Conservation (phyloP, 345 rosid genomes). For the Populus davidiana region DNA sequence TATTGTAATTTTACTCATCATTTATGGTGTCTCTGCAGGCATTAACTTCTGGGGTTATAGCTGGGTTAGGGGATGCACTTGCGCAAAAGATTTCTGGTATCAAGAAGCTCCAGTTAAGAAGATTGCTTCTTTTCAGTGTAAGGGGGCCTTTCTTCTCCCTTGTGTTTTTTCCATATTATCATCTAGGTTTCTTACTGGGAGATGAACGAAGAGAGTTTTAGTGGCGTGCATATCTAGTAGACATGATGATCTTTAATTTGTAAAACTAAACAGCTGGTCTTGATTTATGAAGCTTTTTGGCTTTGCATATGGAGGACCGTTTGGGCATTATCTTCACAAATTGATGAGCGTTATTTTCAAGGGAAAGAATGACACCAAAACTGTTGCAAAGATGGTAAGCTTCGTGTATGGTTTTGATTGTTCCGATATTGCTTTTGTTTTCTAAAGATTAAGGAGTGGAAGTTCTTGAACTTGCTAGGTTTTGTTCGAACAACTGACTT, state of each 20-base stretch:
- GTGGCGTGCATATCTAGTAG: too few relatives aligned
- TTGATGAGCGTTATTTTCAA: conserved; percentile 72
- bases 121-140: conserved; percentile 72
- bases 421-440: neutral
- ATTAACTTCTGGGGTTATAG: conserved; percentile 69
- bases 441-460: neutral
- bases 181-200: too few relatives aligned
- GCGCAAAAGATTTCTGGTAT: conserved; percentile 88
- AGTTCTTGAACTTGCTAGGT: conserved; percentile 43
- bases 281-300: conserved; percentile 62
- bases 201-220: too few relatives aligned
- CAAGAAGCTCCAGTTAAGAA: conserved; percentile 62
- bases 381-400: conserved; percentile 77
- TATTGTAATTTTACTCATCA: neutral
- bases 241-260: too few relatives aligned
- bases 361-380: conserved; percentile 64
- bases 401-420: neutral
- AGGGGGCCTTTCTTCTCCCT: conserved; percentile 13
- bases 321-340: conserved; percentile 85
- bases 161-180: too few relatives aligned
- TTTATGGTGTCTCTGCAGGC: conserved; percentile 44
- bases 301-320: conserved; percentile 85
- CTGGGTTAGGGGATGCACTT: conserved; percentile 70
- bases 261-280: neutral
- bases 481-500: conserved; percentile 73